These are phyloP conservation scores for Ustilago nuda DNA, from an alignment of 1,284 basidiomycete genomes.

Conservation along the genomic window DNA sequence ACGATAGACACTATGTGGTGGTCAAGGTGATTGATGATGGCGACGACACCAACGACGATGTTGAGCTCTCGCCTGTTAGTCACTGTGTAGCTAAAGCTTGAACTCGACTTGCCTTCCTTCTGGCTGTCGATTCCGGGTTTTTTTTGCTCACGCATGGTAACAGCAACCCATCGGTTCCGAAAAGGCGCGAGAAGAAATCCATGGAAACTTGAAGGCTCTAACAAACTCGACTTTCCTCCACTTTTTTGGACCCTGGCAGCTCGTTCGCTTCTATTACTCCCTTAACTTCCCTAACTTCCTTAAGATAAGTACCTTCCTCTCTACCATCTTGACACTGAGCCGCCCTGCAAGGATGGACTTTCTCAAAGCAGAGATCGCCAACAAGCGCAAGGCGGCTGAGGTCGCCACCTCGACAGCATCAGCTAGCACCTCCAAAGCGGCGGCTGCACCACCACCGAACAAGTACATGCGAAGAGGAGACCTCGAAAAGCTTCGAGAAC, in stretches of 20 bases:
- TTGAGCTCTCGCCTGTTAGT: not conserved
- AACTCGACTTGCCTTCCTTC: constrained; percentile 24
- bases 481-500: constrained; percentile 43
- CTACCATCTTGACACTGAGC: no score
- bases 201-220: constrained; percentile 7
- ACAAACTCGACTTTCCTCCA: constrained; percentile 20
- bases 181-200: not conserved
- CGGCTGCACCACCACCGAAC: constrained; percentile 13
- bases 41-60: constrained; percentile 6
- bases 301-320: no score
- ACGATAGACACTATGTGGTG: constrained; percentile 1
- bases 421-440: constrained; percentile 1
- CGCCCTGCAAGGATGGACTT: constrained; percentile 77
- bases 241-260: constrained; percentile 18
- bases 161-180: constrained; percentile 25
- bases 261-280: no score
- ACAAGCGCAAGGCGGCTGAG: constrained; percentile 78
- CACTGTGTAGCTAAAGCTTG: constrained; percentile 12
- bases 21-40: constrained; percentile 12
- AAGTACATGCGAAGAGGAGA: constrained; percentile 64
- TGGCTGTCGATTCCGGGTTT: constrained; percentile 34
- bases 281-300: not conserved
- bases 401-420: constrained; percentile 13
- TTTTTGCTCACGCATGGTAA: constrained; percentile 32
- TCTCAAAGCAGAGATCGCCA: constrained; percentile 82